phyloP scores from a whole-genome alignment of 176 grass and related monocot genomes.

The Areca catechu region DNA sequence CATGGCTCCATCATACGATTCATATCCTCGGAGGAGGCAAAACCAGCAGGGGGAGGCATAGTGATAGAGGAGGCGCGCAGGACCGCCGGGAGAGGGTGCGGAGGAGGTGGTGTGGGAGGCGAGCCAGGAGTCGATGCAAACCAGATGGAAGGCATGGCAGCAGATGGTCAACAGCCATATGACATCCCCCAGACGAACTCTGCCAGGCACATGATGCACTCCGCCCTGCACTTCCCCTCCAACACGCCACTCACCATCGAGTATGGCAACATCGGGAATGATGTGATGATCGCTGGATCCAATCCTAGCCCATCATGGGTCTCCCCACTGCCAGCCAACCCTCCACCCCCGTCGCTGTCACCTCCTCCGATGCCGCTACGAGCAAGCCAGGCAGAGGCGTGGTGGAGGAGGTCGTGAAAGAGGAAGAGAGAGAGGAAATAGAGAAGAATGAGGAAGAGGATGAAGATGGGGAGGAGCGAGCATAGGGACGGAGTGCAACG shows the following conservation, averaged over 20 bases:
- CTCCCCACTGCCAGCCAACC: neutral
- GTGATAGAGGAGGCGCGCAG: too few species aligned
- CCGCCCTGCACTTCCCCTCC: conserved; percentile 13
- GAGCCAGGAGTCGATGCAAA: conserved; percentile 16
- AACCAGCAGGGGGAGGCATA: too few species aligned
- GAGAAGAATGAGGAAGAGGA: neutral
- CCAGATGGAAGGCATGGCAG: conserved; percentile 11
- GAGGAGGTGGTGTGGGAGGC: conserved; percentile 10
- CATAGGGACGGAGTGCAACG: neutral
- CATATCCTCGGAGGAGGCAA: too few species aligned
- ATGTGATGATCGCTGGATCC: neutral
- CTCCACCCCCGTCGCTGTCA: neutral
- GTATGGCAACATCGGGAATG: conserved; percentile 10
- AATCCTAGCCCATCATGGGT: neutral
- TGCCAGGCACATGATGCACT: conserved; percentile 6
- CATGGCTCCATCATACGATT: too few species aligned
- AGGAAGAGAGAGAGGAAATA: neutral
- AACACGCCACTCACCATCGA: conserved; percentile 4
- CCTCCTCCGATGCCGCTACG: too few species aligned
- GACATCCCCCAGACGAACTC: conserved; percentile 7
- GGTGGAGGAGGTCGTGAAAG: conserved; percentile 7
- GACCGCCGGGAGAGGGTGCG: too few species aligned
- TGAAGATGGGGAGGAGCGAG: neutral
- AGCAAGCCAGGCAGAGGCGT: neutral
- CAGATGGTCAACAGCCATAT: conserved; percentile 9